Base-by-base conservation (phyloP, 805 yeast genomes). In the Candida glaebosa region DNA sequence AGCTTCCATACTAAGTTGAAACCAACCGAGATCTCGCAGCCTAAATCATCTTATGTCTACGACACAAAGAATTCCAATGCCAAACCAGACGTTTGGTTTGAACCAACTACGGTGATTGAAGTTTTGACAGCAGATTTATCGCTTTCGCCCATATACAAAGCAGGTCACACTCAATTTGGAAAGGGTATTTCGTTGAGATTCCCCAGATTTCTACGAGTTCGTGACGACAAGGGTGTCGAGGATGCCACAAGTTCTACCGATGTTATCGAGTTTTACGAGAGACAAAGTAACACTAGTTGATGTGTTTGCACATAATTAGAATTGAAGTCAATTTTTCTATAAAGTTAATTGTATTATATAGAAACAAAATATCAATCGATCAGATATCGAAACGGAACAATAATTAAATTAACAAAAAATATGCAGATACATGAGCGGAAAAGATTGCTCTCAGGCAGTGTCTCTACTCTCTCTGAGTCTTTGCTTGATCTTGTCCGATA, bases 31-130 rank as follows among this genome's bases (percentile, higher is more conserved):
- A 75, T 79, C 10, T 55, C 65, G 0, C 66, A 59, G n/a, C 84
- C 96, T 2, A 84, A 81, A 50, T 71, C 84, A 0, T 84, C 81
- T 41, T 79, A 77, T 47, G 72, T 82, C 1, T 87, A 77, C 57
- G 93, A 85, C 55, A 62, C 71, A 2, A 67, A 61, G 12, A 73
- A 75, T 41, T 63, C 85, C 1, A 78, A 78, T 50, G 87, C 90
- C 3, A 74, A 69, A 36, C 97, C 98, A 0, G 96, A 90, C 57
- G 88, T 90, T 5, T 90, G 97, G 97, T 85, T 90, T 55, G 95
- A 90, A 54, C 96, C 98, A 5, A 73, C 83, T 0, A 62, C 72
- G 18, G 73, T 90, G 5, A 88, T 93, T 68, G 98, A 90, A 63
- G 95, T 90, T 1, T 69, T 87, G 44, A 86, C 95, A 1, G 98